phyloP scores from a whole-genome alignment of 352 stramenopile genomes.

The Phytophthora fragariae region DNA sequence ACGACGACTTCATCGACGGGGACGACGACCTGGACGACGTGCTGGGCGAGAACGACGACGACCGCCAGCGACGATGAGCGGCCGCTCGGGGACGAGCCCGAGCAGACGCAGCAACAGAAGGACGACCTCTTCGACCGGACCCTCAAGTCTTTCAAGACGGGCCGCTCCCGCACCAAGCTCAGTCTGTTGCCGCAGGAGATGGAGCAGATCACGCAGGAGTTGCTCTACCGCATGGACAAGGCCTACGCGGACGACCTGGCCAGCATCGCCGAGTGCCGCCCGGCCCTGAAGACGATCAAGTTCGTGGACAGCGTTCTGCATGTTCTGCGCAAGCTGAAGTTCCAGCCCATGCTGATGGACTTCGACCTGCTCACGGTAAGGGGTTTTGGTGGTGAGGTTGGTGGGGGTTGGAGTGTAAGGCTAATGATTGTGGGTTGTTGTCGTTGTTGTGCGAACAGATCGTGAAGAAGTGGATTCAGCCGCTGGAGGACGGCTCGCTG shows the following conservation, averaged over 20 bases:
- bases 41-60: constrained; percentile 81
- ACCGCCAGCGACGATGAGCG: constrained; percentile 83
- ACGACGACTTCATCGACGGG: constrained; percentile 90
- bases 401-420: too few relatives aligned
- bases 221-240: constrained; percentile 92
- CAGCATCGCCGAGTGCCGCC: constrained; percentile 62
- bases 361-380: constrained; percentile 87
- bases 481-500: constrained; percentile 75
- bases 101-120: constrained; percentile 45
- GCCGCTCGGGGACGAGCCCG: constrained; percentile 50
- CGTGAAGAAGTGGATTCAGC: constrained; percentile 92
- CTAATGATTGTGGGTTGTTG: too few relatives aligned
- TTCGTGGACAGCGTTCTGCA: constrained; percentile 77
- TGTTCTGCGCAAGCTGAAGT: constrained; percentile 80
- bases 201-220: constrained; percentile 87
- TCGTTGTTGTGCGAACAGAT: constrained; percentile 51
- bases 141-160: constrained; percentile 87
- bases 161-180: constrained; percentile 73
- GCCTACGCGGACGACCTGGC: constrained; percentile 78
- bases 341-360: constrained; percentile 89
- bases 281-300: constrained; percentile 87
- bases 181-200: constrained; percentile 86
- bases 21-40: constrained; percentile 88
- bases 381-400: background rate
- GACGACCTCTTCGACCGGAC: constrained; percentile 85